Conservation (phyloP, 2,329 filamentous ascomycete genomes). For the Fusarium tricinctum region DNA sequence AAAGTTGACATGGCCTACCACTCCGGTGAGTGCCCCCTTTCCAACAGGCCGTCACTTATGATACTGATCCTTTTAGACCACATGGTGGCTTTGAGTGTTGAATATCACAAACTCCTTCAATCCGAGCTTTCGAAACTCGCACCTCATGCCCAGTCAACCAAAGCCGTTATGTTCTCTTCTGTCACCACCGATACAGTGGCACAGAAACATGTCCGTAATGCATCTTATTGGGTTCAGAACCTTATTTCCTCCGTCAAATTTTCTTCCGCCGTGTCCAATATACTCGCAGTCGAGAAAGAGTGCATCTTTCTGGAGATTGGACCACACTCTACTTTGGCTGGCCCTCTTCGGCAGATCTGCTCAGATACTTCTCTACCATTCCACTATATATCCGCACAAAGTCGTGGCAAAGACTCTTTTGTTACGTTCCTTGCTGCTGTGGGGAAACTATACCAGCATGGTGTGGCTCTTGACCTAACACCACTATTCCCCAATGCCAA, state of each 20-base stretch:
- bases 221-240: background rate
- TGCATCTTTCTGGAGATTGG: background rate
- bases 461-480: background rate
- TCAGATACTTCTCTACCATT: too few relatives aligned
- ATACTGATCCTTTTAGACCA: too few relatives aligned
- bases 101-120: too few relatives aligned
- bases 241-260: background rate
- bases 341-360: background rate
- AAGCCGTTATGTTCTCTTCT: too few relatives aligned
- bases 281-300: background rate
- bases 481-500: constrained; percentile 45
- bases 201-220: too few relatives aligned
- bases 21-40: constrained; percentile 41
- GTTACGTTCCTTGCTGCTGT: background rate
- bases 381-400: background rate
- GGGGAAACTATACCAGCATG: constrained; percentile 14
- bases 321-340: background rate
- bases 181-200: too few relatives aligned
- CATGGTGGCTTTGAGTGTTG: background rate
- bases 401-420: background rate
- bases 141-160: too few relatives aligned
- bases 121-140: too few relatives aligned
- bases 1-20: constrained; percentile 61
- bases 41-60: too few relatives aligned
- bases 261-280: background rate